Base-by-base conservation (phyloP, 2,329 filamentous ascomycete species). In the Hirsutella thompsonii region DNA sequence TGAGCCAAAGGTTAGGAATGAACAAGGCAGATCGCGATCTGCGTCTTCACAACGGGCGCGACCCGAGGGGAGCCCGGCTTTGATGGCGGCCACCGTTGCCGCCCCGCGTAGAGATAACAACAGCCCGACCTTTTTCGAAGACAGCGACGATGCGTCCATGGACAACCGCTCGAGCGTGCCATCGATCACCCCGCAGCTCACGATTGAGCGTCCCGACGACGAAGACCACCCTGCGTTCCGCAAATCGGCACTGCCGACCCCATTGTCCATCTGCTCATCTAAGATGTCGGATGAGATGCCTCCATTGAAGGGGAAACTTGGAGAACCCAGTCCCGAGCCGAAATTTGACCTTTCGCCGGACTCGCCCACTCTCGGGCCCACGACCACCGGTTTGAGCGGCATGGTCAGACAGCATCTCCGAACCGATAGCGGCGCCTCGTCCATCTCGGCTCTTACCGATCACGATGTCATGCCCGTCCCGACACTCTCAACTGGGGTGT, bases 381-480 rank as follows among this genome's bases (percentile, higher is more conserved):
- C 67, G 10, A 26, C 23, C 6, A 26, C 23, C 11, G 87, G 85
- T 1, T 68, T 95, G 14, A 90, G 81, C 52, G 83, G 83, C 2
- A 74, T 94, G 67, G 80, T 94, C 36, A 78, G 83, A 26, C 81
- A 89, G 46, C 92, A 96, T 65, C 65, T 96, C 33, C 79, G 92
- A 39, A 78, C 78, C 28, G 78, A 81, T 47, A 96, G 90, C 61
- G 81, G 81, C 44, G 73, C 78, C 13, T 96, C 90, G 1, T 93
- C 87, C 0, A 70, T 92, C 20, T 87, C 86, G 49, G 76, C 74
- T 20, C 42, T 62, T 61, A 20, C 66, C 65, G 46, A 62, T 47
- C 29, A 55, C 47, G 37, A 61, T 5, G n/a, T 10, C 13, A 30
- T 13, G 4, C 5, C 20, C 5, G 8, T 9, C 5, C 18, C 32